Percentiles rank a stretch among this genome's conserved stretches.
Conservation (phyloP, 441 rosid species). For the Rhodomyrtus psidioides region DNA sequence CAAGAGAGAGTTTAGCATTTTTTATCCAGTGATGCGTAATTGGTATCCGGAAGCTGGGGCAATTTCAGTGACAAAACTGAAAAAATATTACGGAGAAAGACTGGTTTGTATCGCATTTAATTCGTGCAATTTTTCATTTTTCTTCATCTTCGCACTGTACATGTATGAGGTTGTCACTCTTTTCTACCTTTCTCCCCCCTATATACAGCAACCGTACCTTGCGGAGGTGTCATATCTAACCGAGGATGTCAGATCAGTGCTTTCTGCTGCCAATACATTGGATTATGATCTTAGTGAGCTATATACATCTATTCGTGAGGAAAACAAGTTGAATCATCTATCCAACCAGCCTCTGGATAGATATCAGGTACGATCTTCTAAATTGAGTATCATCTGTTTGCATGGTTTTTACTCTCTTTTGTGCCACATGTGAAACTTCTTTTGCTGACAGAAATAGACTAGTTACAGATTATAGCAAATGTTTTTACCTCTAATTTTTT, state of each 20-base stretch:
- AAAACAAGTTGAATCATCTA: conserved; percentile 25
- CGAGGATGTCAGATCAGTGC: conserved; percentile 73
- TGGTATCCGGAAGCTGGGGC: conserved; percentile 70
- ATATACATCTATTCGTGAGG: conserved; percentile 37
- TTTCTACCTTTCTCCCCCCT: not conserved
- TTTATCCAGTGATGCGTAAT: conserved; percentile 55
- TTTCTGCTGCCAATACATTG: conserved; percentile 74
- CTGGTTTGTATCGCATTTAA: conserved; percentile 49
- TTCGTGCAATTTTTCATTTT: conserved; percentile 1
- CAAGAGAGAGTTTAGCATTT: conserved; percentile 64
- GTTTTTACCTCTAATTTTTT: not conserved
- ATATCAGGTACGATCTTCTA: conserved; percentile 49
- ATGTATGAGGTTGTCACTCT: not conserved
- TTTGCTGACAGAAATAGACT: not conserved
- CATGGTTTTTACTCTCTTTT: not conserved
- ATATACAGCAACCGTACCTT: conserved; percentile 71
- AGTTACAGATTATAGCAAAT: not conserved
- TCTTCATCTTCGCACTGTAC: not conserved
- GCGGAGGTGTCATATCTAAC: conserved; percentile 65
- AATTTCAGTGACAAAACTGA: conserved; percentile 54
- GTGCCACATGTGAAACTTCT: not conserved
- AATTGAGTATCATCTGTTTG: not conserved
- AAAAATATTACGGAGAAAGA: conserved; percentile 82
- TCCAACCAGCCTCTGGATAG: conserved; percentile 40
- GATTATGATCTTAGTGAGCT: conserved; percentile 61